Evolutionary conservation across 1,139 yeast species (phyloP), one percentile per base, ranked within the genome.

Genomic region (Protomyces gravidus): DNA sequence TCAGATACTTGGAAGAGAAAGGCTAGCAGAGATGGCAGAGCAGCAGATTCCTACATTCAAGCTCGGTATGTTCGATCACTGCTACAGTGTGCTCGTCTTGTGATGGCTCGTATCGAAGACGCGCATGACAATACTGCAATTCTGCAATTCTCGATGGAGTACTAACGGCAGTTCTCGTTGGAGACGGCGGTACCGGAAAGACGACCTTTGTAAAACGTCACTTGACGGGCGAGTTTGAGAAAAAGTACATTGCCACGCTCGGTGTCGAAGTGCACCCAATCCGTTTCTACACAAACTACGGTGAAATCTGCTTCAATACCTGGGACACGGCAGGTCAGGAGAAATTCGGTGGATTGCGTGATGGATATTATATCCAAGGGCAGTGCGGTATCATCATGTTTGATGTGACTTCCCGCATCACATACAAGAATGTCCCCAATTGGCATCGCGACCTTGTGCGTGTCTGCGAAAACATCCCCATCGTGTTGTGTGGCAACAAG

Each of bases 311-410:
- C 78, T 94, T 94, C 77, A 97, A 94, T 74, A 68, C 92, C 70
- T 94, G 99, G 99, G 99, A 94, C 77, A 94, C 98, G 64, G 99
- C 99, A 63, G 99, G 98, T 67, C 99, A 94, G 81, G 99, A 94
- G 80, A 94, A 94, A 80, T 92, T 94, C 71, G 99, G 99, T 76
- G 98, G 99, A 71, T 82, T 94, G 73, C 90, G 98, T 83, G 98
- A 92, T 73, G 99, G 98, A 74, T 92, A 94, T 82, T 92, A 94
- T 79, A 92, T 94, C 76, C 90, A 92, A 50, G 99, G 98, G 73
- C 97, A 94, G 80, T 94, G 98, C 83, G 99, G 97, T 80, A 92
- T 94, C 79, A 94, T 94, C 77, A 94, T 94, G 99, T 94, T 94
- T 75, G 99, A 94, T 78, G 98, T 94, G 66, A 94, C 99, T 65